These are phyloP conservation scores for Plectosphaerella plurivora DNA, from an alignment of 2,329 filamentous ascomycete genomes.

Conservation along the genomic window DNA sequence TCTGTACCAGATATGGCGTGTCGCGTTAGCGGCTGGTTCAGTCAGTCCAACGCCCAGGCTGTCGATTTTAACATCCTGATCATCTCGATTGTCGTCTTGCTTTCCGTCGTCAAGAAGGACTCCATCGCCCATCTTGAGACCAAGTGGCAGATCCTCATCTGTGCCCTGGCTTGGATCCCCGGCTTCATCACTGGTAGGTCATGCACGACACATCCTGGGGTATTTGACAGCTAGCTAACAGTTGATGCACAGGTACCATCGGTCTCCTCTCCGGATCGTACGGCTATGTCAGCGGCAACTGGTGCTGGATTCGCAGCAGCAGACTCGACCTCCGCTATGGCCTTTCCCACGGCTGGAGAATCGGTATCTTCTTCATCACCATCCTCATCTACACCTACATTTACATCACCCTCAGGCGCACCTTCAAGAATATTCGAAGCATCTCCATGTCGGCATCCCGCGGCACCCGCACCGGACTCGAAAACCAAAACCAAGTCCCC, in stretches of 20 bases:
- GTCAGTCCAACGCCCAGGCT: constrained; percentile 39
- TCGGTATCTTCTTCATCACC: constrained; percentile 34
- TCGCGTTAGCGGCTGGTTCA: constrained; percentile 36
- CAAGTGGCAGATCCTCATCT: constrained; percentile 24
- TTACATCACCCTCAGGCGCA: constrained; percentile 11
- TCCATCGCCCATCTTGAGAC: constrained; percentile 23
- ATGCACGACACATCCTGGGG: constrained; percentile 12
- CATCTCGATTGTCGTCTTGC: constrained; percentile 36
- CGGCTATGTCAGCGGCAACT: constrained; percentile 37
- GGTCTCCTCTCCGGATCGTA: constrained; percentile 6
- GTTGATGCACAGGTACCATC: not conserved
- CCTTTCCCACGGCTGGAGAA: constrained; percentile 39
- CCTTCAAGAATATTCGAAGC: not conserved
- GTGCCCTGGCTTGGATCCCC: constrained; percentile 32
- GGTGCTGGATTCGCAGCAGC: constrained; percentile 39
- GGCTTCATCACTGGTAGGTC: constrained; percentile 29
- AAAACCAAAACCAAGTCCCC: not conserved
- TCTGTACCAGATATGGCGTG: constrained; percentile 24
- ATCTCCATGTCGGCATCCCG: not conserved
- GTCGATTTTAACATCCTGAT: constrained; percentile 37
- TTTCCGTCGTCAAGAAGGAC: constrained; percentile 30
- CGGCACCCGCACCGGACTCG: not conserved
- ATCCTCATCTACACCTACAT: constrained; percentile 37
- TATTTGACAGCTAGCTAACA: not conserved
- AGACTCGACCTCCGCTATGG: constrained; percentile 34